Percentiles rank a stretch among this genome's conserved stretches.
Evolutionary conservation across 108 stramenopile species (phyloP).

Genomic region (Discostella pseudostelligera): DNA sequence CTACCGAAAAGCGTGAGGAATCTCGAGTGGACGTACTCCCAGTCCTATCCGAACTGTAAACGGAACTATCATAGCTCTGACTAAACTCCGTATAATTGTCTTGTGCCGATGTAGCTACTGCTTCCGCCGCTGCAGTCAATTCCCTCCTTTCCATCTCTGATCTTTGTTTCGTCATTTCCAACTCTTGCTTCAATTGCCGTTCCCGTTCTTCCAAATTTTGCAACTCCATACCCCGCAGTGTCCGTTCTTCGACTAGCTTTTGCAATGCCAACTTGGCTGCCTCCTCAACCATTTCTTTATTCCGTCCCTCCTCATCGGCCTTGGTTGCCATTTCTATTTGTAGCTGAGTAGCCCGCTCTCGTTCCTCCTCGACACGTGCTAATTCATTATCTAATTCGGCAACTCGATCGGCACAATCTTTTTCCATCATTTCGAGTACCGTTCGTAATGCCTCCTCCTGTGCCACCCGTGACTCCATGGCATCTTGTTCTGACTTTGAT

Average conservation of each 20-base stretch:
- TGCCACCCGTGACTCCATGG: slow-evolving; percentile 26
- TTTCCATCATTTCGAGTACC: slow-evolving; percentile 53
- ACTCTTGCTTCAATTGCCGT: slow-evolving; percentile 29
- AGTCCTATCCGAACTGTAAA: not conserved
- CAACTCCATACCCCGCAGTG: slow-evolving; percentile 29
- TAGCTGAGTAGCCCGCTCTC: slow-evolving; percentile 29
- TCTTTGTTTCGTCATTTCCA: slow-evolving; percentile 33
- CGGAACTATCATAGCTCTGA: not conserved
- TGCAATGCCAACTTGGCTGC: slow-evolving; percentile 39
- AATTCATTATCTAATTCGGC: slow-evolving; percentile 38
- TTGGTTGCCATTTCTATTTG: slow-evolving; percentile 31
- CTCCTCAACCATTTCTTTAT: slow-evolving; percentile 32
- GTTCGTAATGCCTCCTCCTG: slow-evolving; percentile 53
- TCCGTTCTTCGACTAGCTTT: slow-evolving; percentile 38
- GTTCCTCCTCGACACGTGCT: slow-evolving; percentile 34
- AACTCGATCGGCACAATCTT: slow-evolving; percentile 45
- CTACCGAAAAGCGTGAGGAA: not conserved
- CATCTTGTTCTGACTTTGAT: slow-evolving; percentile 34
- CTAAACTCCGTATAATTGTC: not conserved
- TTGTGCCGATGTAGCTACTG: too few relatives aligned
- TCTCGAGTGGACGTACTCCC: not conserved
- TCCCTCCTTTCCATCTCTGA: slow-evolving; percentile 22
- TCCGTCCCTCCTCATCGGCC: slow-evolving; percentile 31
- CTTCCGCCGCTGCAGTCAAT: slow-evolving; percentile 4
- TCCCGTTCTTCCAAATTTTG: slow-evolving; percentile 30